phyloP scores from a whole-genome alignment of 1,284 basidiomycete genomes.

The Takashimella koratensis region DNA sequence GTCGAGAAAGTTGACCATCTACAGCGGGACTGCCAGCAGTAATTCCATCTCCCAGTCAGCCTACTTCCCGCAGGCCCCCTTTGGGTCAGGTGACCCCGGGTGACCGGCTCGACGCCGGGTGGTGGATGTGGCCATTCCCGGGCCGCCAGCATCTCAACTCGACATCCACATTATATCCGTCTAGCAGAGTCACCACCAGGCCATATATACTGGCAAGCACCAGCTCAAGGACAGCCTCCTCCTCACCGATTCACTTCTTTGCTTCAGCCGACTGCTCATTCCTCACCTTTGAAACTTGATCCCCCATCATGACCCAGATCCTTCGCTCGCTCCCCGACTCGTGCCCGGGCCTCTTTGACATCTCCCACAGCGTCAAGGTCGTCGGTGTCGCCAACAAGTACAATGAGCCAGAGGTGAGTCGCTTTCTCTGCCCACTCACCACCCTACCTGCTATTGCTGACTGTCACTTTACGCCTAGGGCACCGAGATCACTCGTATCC shows the following conservation, averaged over 20 bases:
- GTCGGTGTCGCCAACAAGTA: slow-evolving; percentile 39
- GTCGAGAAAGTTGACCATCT: too few species aligned
- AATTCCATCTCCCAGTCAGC: too few species aligned
- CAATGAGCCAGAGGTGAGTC: slow-evolving; percentile 21
- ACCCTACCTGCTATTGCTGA: background rate
- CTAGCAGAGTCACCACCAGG: background rate
- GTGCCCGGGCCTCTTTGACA: slow-evolving; percentile 7
- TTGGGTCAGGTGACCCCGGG: too few species aligned
- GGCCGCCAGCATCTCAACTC: background rate
- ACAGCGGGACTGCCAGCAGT: too few species aligned
- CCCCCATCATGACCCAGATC: background rate
- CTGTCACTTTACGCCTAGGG: slow-evolving; percentile 15
- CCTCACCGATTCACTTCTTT: background rate
- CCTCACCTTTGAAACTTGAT: background rate
- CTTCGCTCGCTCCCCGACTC: slow-evolving; percentile 3
- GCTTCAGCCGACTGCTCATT: background rate
- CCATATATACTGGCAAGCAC: too few species aligned
- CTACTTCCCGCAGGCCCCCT: too few species aligned
- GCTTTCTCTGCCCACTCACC: background rate
- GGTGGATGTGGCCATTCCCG: too few species aligned
- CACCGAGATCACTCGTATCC: slow-evolving; percentile 18
- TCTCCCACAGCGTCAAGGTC: slow-evolving; percentile 21
- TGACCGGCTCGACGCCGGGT: too few species aligned
- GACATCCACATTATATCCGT: background rate
- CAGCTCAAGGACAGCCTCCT: too few species aligned